These are phyloP conservation scores for Ceratocystis albifundus DNA, from an alignment of 2,329 filamentous ascomycete genomes.

Conservation along the genomic window DNA sequence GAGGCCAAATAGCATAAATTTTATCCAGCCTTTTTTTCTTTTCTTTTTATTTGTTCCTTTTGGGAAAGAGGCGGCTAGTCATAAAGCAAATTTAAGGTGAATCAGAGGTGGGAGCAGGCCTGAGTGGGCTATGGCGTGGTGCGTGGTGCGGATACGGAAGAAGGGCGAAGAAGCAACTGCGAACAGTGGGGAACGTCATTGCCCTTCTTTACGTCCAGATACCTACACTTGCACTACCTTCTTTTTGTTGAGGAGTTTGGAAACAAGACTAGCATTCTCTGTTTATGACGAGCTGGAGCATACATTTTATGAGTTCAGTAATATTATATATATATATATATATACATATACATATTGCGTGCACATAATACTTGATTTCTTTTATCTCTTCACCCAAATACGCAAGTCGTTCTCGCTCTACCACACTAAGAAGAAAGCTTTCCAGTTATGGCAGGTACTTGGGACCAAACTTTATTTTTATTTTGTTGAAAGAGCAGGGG, in stretches of 20 bases:
- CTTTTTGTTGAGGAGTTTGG: no score
- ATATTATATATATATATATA: no score
- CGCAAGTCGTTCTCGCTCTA: background rate
- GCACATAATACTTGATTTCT: background rate
- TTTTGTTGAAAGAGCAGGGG: background rate
- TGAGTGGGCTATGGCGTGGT: background rate
- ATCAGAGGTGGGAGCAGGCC: background rate
- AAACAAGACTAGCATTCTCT: no score
- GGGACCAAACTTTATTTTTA: conserved; percentile 16
- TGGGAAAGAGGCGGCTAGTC: conserved; percentile 1
- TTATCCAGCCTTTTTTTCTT: background rate
- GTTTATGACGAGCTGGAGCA: no score
- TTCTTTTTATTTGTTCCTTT: background rate
- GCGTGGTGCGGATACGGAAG: background rate
- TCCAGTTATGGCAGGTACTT: conserved; percentile 4
- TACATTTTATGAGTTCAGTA: no score
- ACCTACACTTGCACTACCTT: no score
- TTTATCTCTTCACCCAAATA: background rate
- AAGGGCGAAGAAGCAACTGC: background rate
- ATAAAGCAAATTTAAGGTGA: background rate
- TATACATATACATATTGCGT: background rate
- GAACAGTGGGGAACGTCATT: no score
- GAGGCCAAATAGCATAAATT: background rate
- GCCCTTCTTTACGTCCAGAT: no score
- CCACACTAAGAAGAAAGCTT: conserved; percentile 1